Evolutionary conservation across 2,329 filamentous ascomycete species (phyloP), one percentile per base, ranked within the genome.

Genomic region (Colletotrichum cordylinicola): DNA sequence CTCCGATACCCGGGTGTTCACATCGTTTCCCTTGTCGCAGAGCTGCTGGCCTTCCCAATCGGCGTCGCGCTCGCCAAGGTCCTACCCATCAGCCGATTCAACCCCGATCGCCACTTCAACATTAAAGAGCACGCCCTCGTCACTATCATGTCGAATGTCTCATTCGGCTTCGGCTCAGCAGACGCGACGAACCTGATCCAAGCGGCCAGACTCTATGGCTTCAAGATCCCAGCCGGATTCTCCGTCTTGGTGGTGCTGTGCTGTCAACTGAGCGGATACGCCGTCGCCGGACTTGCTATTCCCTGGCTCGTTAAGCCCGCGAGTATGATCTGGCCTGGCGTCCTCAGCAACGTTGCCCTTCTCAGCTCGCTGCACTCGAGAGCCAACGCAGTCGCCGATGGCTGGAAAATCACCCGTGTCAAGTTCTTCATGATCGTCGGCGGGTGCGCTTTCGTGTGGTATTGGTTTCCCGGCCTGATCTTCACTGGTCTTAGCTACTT

Each of bases 211-310:
- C 85, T 10, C 82, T 84, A 31, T 81, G 81, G 39, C 85, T 87
- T 72, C 79, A 78, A 4, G 88, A 88, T 80, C 84, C 87, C 79
- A 83, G 43, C 69, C 6, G 73, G 69, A 2, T 64, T 72, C 9
- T 72, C 69, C 27, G 62, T 88, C 10, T 77, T 88, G n/a, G 82
- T 88, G n/a, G 85, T 83, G 1, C 79, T 89, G 15, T 84, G 83
- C 5, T 88, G 87, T n/a, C 87, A 89, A 74, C 85, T 87, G 66
- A 86, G 89, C 58, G 87, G 88, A n/a, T 88, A 88, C 74, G 88
- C 87, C 9, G 81, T 88, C 67, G 87, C 88, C 9, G 88, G 74
- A 4, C 65, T 87, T 4, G 80, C 80, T 5, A 83, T 85, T 16
- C 82, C 84, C 1, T 88, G 87, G 79, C 80, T 88, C 31, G 87